A percentile compares a stretch with the other conserved stretches of the same genome.
These are phyloP conservation scores for Colletotrichum lindemuthianum DNA, from an alignment of 2,329 filamentous ascomycete genomes.

Conservation along the genomic window DNA sequence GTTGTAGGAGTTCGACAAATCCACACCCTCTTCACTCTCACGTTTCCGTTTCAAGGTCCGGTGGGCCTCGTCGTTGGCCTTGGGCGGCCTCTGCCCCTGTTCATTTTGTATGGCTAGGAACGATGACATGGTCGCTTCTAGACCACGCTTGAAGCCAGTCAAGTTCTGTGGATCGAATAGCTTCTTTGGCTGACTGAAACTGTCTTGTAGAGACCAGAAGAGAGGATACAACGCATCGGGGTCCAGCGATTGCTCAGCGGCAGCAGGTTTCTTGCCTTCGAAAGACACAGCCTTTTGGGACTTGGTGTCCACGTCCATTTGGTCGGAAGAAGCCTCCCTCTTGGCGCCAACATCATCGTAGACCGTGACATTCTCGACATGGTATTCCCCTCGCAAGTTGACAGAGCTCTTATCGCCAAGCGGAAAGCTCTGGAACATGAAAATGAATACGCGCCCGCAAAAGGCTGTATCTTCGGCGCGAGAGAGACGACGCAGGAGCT, in stretches of 20 bases:
- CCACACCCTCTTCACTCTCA: slow-evolving; percentile 59
- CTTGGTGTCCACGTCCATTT: slow-evolving; percentile 73
- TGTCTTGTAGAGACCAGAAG: slow-evolving; percentile 93
- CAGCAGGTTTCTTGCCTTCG: slow-evolving; percentile 52
- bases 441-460: slow-evolving; percentile 97
- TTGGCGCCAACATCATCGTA: slow-evolving; percentile 70
- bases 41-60: slow-evolving; percentile 78
- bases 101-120: slow-evolving; percentile 63
- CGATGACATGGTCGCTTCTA: slow-evolving; percentile 71
- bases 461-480: slow-evolving; percentile 97
- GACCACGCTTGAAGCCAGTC: slow-evolving; percentile 80
- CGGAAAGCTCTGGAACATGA: slow-evolving; percentile 97
- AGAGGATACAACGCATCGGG: slow-evolving; percentile 83
- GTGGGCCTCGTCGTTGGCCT: slow-evolving; percentile 69
- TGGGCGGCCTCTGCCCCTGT: slow-evolving; percentile 58
- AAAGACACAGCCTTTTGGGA: slow-evolving; percentile 56
- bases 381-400: slow-evolving; percentile 94
- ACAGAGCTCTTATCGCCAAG: slow-evolving; percentile 97
- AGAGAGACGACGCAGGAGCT: slow-evolving; percentile 91
- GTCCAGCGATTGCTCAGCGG: slow-evolving; percentile 65
- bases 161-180: slow-evolving; percentile 81
- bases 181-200: slow-evolving; percentile 88
- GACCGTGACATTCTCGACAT: slow-evolving; percentile 91
- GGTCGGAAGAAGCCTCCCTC: slow-evolving; percentile 50
- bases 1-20: slow-evolving; percentile 82